Base-by-base conservation (phyloP, 805 yeast genomes). In the Blastobotrys robertii region DNA sequence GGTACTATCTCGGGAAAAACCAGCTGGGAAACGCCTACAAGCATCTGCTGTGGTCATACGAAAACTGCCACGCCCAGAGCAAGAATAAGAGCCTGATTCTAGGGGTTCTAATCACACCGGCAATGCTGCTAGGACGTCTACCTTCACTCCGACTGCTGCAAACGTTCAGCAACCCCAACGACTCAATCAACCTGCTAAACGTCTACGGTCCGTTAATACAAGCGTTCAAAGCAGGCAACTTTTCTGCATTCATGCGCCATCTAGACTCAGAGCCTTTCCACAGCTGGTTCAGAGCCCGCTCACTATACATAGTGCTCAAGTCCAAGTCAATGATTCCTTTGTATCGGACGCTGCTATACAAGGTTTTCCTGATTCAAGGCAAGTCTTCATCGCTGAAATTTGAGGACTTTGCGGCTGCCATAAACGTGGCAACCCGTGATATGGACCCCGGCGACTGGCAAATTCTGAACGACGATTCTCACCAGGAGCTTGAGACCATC, bases 21-120 rank as follows among this genome's bases (percentile, higher is more conserved):
- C 75, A 76, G 49, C 60, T 79, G 12, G 62, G 66, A 3, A 71
- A 72, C 43, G 71, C 79, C 3, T 74, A 67, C 50, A 58, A 60
- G 29, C 83, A 81, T 54, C 62, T 81, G 30, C 52, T 58, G n/a
- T 74, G 77, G 75, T 73, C 84, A 33, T 73, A 72, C 38, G 45
- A 51, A 2, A 60, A 67, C 36, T 63, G 73, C 39, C 67, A 68
- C 0, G 34, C 56, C 3, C 40, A 50, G 0, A 38, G 53, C 8
- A 40, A 48, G 9, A 74, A 76, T 55, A 58, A 64, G 33, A 58
- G 65, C 10, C 56, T 62, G 31, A 65, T 79, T 4, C 57, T 79
- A 30, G 62, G 66, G 29, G 70, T 69, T 44, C 59, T 79, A 34
- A 47, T 79, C 1, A 80, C 85, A 0, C 62, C 72, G 0, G 67